Evolutionary conservation across 176 grass and related monocot species (phyloP).

Genomic region (Phragmites australis): DNA sequence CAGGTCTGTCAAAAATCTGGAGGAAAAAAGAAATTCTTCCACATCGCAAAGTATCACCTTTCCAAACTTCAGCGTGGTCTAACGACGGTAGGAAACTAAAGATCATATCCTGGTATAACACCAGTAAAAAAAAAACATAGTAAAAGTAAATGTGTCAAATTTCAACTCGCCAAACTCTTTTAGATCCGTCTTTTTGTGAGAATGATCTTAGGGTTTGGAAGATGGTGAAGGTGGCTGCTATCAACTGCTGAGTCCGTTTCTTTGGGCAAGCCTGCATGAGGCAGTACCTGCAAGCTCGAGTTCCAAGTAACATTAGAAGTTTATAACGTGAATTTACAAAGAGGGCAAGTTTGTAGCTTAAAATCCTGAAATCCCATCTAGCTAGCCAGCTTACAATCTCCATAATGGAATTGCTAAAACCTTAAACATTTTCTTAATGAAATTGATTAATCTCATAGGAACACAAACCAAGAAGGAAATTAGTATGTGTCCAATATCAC

Average conservation of each 20-base stretch:
- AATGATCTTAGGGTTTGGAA: conserved; percentile 60
- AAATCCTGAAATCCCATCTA: neutral
- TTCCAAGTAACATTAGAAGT: conserved; percentile 8
- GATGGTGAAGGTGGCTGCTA: conserved; percentile 45
- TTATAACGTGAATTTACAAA: neutral
- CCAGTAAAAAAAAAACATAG: conserved; percentile 54
- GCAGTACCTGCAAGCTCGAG: conserved; percentile 62
- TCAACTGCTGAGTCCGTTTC: conserved; percentile 26
- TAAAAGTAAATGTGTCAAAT: neutral
- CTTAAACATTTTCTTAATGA: neutral
- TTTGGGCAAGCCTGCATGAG: conserved; percentile 42
- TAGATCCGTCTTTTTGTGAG: conserved; percentile 53
- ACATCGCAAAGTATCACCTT: conserved; percentile 32
- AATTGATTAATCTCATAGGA: neutral
- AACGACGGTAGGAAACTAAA: conserved; percentile 14
- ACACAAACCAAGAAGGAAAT: conserved; percentile 7
- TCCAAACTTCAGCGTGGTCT: conserved; percentile 15
- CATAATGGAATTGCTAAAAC: neutral
- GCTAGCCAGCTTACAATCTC: neutral
- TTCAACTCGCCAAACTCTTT: neutral
- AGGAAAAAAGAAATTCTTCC: conserved; percentile 60
- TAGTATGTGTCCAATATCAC: neutral
- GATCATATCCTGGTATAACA: conserved; percentile 37
- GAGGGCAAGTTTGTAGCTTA: neutral
- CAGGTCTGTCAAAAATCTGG: conserved; percentile 70